Conservation (phyloP, 2,329 filamentous ascomycete species). For the Hypoxylon sp. region DNA sequence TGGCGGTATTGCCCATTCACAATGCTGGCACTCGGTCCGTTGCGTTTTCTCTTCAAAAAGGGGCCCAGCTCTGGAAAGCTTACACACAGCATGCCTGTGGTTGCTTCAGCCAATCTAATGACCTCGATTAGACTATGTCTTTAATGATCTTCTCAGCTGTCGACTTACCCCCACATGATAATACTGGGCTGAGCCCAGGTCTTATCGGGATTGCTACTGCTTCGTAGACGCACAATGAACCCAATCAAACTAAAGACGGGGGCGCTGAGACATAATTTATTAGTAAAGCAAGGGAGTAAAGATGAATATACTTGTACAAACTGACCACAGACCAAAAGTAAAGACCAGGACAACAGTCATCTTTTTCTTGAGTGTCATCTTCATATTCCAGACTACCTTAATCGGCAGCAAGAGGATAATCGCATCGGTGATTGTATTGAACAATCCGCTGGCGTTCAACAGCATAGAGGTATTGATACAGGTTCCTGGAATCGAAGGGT, state of each 20-base stretch:
- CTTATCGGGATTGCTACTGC: conserved; percentile 29
- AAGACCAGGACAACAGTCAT: conserved; percentile 40
- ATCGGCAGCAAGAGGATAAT: conserved; percentile 45
- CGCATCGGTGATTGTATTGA: conserved; percentile 45
- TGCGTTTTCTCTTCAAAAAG: conserved; percentile 23
- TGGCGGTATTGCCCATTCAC: conserved; percentile 10
- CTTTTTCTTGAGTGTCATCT: conserved; percentile 36
- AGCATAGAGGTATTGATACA: conserved; percentile 35
- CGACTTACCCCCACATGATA: conserved; percentile 36
- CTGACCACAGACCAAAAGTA: conserved; percentile 40
- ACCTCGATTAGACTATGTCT: not conserved
- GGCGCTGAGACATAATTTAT: conserved; percentile 22
- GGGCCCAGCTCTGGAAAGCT: conserved; percentile 41
- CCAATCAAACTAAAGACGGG: conserved; percentile 29
- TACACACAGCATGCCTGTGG: conserved; percentile 39
- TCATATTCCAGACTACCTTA: conserved; percentile 38
- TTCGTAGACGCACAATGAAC: conserved; percentile 27
- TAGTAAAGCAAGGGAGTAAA: not conserved
- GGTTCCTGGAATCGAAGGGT: conserved; percentile 30
- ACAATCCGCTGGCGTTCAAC: conserved; percentile 41
- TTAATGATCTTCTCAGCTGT: not conserved
- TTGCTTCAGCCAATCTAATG: conserved; percentile 29
- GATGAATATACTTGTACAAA: not conserved
- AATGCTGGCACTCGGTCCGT: conserved; percentile 15
- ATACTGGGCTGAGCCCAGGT: conserved; percentile 39